Conservation (phyloP, 352 stramenopile species). For the Pythium pyrilobum region DNA sequence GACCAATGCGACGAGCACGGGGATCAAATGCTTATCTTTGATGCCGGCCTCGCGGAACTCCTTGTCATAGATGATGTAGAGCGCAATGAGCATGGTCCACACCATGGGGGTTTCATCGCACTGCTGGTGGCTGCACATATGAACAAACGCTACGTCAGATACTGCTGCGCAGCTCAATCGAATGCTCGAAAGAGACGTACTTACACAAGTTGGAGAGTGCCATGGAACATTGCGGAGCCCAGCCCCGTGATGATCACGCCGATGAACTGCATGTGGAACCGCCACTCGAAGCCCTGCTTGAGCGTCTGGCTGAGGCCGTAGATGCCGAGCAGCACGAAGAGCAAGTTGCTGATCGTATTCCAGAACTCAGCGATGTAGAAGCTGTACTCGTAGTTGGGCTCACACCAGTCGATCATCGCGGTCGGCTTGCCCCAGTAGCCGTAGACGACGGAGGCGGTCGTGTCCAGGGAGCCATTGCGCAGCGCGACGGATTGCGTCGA, state of each 20-base stretch:
- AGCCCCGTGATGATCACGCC: conserved; percentile 76
- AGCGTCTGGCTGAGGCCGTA: conserved; percentile 64
- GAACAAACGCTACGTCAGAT: too few species aligned
- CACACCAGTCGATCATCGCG: conserved; percentile 85
- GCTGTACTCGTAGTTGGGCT: conserved; percentile 76
- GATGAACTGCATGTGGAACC: conserved; percentile 72
- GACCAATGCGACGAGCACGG: conserved; percentile 39
- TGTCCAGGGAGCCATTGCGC: background rate
- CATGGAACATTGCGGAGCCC: conserved; percentile 82
- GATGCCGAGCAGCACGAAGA: conserved; percentile 70
- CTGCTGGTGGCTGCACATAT: conserved; percentile 59
- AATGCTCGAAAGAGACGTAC: too few species aligned
- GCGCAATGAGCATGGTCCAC: conserved; percentile 65
- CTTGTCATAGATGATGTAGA: conserved; percentile 77
- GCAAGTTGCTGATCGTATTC: conserved; percentile 82
- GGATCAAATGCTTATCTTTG: conserved; percentile 31
- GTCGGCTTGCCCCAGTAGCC: conserved; percentile 70
- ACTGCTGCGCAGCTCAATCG: too few species aligned
- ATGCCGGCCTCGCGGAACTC: conserved; percentile 46
- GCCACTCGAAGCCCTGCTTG: conserved; percentile 63
- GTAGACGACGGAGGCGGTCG: background rate
- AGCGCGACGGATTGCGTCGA: too few species aligned
- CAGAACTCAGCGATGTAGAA: conserved; percentile 85
- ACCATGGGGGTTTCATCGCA: conserved; percentile 83
- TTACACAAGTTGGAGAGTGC: conserved; percentile 74